Evolutionary conservation across 768 basidiomycete species (phyloP), one percentile per base, ranked within the genome.

Genomic region (Xerocomus potaroensis): DNA sequence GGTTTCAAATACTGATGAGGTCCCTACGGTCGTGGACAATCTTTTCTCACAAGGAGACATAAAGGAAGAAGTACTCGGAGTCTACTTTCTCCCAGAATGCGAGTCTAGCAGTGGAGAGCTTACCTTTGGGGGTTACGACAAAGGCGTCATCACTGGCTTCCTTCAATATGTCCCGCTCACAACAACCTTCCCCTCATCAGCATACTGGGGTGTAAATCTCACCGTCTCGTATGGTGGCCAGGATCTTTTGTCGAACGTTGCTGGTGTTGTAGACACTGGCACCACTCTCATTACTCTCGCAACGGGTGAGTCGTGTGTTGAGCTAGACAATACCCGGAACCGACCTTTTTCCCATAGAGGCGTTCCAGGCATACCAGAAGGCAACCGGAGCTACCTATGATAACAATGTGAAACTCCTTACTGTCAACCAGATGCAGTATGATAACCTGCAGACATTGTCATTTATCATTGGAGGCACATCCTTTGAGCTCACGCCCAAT

Each of bases 21-120:
- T 67, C n/a, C 60, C 64, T 8, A 71, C 69, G n/a, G 66, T 71
- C 4, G 61, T 56, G 16, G 66, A 70, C 57, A 68, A 63, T 41
- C 63, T 69, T 1, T 63, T 51, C 50, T 38, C 35, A n/a, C 62
- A 65, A 46, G 59, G 62, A 23, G 32, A 44, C 3, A 69, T 70
- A 38, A 33, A 19, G 7, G 26, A 50, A 3, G 49, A 60, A 18
- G 49, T 59, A 6, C 50, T 70, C 47, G 64, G 64, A 8, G 50
- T 70, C 11, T 68, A 60, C 36, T 69, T 66, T 50, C 56, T 48
- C 35, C 60, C 63, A 7, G n/a, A 49, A 21, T 45, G 55, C 12
- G 55, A 29, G 19, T 40, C 58, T 19, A 53, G 57, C 34, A 59
- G 45, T 2, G 46, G 64, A 24, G 48, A 32, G 22, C 45, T 45